These are phyloP conservation scores for Aspergillus sp. DNA, from an alignment of 2,329 filamentous ascomycete genomes.

Conservation along the genomic window DNA sequence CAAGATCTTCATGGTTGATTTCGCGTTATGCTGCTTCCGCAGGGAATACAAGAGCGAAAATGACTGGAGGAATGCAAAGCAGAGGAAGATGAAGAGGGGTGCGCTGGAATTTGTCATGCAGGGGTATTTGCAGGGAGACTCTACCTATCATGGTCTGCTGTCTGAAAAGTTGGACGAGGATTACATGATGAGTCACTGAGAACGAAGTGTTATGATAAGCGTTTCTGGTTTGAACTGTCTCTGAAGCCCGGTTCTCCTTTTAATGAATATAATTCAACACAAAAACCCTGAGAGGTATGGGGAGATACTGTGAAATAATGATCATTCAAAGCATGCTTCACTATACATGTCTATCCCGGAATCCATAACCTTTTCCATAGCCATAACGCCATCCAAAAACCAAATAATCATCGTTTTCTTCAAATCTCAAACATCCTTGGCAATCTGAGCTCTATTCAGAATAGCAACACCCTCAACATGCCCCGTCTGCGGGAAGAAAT, in stretches of 20 bases:
- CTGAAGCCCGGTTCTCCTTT: too few species aligned
- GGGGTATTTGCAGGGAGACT: constrained; percentile 9
- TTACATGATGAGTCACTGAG: not conserved
- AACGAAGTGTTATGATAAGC: too few species aligned
- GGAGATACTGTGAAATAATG: too few species aligned
- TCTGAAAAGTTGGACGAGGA: not conserved
- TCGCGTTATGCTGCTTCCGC: constrained; percentile 9
- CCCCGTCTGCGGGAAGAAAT: constrained; percentile 88
- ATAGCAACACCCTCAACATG: constrained; percentile 62
- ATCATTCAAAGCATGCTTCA: too few species aligned
- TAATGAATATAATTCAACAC: too few species aligned
- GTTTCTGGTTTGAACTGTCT: too few species aligned
- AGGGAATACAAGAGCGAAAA: constrained; percentile 7
- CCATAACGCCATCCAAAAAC: too few species aligned
- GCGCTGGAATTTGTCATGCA: constrained; percentile 13
- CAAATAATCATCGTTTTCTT: too few species aligned
- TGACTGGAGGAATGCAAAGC: constrained; percentile 10
- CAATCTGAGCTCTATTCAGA: constrained; percentile 35
- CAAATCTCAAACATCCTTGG: too few species aligned
- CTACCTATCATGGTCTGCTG: constrained; percentile 10
- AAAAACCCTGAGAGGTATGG: too few species aligned
- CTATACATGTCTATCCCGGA: too few species aligned
- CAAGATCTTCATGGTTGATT: constrained; percentile 11
- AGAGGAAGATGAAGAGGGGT: constrained; percentile 14
- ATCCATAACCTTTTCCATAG: too few species aligned